A percentile compares a stretch with the other conserved stretches of the same genome.
These are phyloP conservation scores for Stagonosporopsis cucurbitacearum DNA, from an alignment of 2,329 filamentous ascomycete genomes.

Conservation along the genomic window DNA sequence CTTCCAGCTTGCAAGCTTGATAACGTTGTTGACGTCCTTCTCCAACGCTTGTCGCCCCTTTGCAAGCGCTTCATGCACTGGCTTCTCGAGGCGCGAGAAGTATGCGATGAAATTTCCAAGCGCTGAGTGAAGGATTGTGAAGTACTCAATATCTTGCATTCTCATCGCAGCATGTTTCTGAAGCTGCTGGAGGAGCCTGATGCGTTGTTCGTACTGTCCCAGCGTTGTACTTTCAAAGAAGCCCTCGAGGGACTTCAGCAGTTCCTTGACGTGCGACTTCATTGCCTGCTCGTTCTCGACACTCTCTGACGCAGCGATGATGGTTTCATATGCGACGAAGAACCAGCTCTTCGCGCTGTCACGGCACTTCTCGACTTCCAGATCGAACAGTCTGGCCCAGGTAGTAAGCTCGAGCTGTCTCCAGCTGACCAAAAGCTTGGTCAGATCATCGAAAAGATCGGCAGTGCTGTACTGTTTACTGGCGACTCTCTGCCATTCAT, in stretches of 20 bases:
- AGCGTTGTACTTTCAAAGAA: constrained; percentile 82
- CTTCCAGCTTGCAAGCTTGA: constrained; percentile 95
- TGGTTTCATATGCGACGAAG: constrained; percentile 92
- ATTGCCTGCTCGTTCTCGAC: constrained; percentile 66
- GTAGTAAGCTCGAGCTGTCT: constrained; percentile 88
- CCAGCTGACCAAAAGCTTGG: constrained; percentile 84
- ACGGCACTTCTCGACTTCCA: constrained; percentile 77
- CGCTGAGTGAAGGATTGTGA: constrained; percentile 66
- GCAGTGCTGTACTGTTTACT: constrained; percentile 77
- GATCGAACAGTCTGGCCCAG: constrained; percentile 87
- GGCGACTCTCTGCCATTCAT: constrained; percentile 95
- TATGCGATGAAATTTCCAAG: constrained; percentile 79
- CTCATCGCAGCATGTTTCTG: constrained; percentile 70
- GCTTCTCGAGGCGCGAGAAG: constrained; percentile 72
- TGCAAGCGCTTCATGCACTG: constrained; percentile 68
- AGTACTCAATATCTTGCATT: constrained; percentile 55
- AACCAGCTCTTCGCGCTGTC: constrained; percentile 89
- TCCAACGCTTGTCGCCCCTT: constrained; percentile 78
- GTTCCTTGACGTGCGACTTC: constrained; percentile 66
- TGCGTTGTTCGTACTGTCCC: constrained; percentile 78
- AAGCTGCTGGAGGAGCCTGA: constrained; percentile 70
- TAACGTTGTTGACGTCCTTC: constrained; percentile 90
- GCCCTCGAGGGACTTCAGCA: constrained; percentile 76
- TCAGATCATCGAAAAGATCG: constrained; percentile 76
- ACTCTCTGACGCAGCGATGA: constrained; percentile 76